Evolutionary conservation across 768 basidiomycete species (phyloP), one percentile per base, ranked within the genome.

Genomic region (Chlorophyllum brunneum): DNA sequence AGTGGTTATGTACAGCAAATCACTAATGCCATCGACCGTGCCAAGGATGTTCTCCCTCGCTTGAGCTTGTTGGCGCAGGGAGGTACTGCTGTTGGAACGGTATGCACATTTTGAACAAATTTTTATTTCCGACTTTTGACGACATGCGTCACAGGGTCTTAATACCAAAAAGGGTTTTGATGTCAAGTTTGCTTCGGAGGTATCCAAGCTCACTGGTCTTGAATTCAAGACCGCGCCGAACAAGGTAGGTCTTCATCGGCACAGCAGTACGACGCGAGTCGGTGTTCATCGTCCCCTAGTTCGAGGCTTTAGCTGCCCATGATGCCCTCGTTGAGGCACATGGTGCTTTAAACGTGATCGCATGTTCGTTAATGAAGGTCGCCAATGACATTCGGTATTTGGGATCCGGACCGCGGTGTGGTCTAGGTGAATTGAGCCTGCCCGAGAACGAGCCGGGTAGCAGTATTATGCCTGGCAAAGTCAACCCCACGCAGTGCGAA

Each of bases 391-490:
- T 99, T 65, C 87, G 97, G 47, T 98, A 88, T 79, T 87, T 99
- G 59, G 95, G 86, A 22, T 98, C 95, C 43, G 97, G 97, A 51
- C 97, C 97, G 54, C 88, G 97, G 38, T 99, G 97, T 63, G 97
- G 97, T 51, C 80, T 99, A 40, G 97, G 97, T 20, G 97, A 99
- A 71, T 75, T 99, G 34, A 85, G 80, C 61, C 72, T 98, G 45
- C 97, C 97, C 9, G 97, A 98, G 73, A 99, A 99, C 68, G 97
- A 99, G 71, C 97, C 97, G 38, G 97, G 97, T 41, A 95, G 92
- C 63, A 95, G 92, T 54, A 98, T 99, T 72, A 99, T 99, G 97
- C 97, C 95, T 5, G 97, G 97, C 55, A 98, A 99, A 74, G 97
- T 99, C 54, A 99, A 99, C 73, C 97, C 97, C 9, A 99, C 97